Conservation (phyloP, 495 filamentous ascomycete species). For the Platismatia glauca region DNA sequence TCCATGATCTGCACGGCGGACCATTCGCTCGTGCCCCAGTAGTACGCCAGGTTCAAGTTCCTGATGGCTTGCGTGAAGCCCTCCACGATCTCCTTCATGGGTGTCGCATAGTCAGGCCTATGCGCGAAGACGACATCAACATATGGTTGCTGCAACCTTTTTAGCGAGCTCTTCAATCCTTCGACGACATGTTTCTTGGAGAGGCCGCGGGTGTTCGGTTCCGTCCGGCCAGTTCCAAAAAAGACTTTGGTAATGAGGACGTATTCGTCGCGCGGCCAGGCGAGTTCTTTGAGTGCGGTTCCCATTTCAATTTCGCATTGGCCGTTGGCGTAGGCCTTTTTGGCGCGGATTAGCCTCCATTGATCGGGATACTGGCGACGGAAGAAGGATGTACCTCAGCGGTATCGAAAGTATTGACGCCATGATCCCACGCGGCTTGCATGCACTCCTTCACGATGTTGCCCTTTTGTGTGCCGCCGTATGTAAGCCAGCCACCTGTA, state of each 20-base stretch:
- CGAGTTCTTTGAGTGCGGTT: slow-evolving; percentile 49
- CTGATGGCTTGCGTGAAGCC: slow-evolving; percentile 76
- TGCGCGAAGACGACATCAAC: slow-evolving; percentile 81
- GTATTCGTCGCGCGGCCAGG: slow-evolving; percentile 30
- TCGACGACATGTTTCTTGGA: slow-evolving; percentile 79
- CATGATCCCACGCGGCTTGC: slow-evolving; percentile 66
- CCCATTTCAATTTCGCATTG: slow-evolving; percentile 70
- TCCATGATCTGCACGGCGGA: slow-evolving; percentile 68
- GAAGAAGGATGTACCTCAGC: slow-evolving; percentile 40
- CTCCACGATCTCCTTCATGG: slow-evolving; percentile 80
- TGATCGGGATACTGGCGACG: neutral
- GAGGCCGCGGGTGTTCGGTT: slow-evolving; percentile 66
- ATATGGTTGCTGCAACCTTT: slow-evolving; percentile 58
- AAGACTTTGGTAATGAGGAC: slow-evolving; percentile 46
- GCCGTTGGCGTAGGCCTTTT: slow-evolving; percentile 53
- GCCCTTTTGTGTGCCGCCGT: slow-evolving; percentile 44
- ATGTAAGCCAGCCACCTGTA: slow-evolving; percentile 45
- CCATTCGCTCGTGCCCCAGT: slow-evolving; percentile 92
- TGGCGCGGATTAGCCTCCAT: neutral
- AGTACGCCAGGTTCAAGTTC: slow-evolving; percentile 63
- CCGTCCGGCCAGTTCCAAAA: slow-evolving; percentile 56
- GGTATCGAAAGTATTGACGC: slow-evolving; percentile 65
- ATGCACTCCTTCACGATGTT: slow-evolving; percentile 59
- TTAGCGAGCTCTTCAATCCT: slow-evolving; percentile 53
- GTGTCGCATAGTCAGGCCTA: slow-evolving; percentile 63